Evolutionary conservation across 148 eudicot species (phyloP), one percentile per base, ranked within the genome.

Genomic region (Agrostemma githago): DNA sequence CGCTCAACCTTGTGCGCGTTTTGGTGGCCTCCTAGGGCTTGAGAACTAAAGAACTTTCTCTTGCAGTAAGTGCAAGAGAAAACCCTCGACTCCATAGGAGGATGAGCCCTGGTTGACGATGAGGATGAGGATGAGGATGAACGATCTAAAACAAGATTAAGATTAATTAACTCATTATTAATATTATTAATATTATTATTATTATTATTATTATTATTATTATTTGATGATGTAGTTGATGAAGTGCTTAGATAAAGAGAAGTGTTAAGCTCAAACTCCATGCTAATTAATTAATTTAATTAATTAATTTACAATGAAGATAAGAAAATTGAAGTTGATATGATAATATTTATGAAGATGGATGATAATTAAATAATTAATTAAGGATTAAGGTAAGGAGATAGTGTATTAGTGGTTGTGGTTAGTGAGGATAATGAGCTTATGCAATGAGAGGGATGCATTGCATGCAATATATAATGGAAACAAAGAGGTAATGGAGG

Each of bases 11-110:
- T 90, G 68, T 90, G 96, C 2, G 96, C 96, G 62, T 90, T 90
- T 71, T 90, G 96, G 78, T 90, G 96, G n/a, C 96, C 96, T 7
- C 92, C 92, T 38, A 90, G 85, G 1, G 96, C 96, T 80, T 90
- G 96, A 3, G 92, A 90, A 48, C 90, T 90, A 62, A 77, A 80
- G 46, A 90, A 90, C 74, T 85, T 90, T 16, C 92, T 88, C 37
- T 86, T 78, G 73, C 96, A 90, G 71, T 84, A 90, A 68, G 84
- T 87, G 81, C 92, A 88, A 4, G 96, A 84, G 66, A 88, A 90
- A 21, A 90, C 80, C 37, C 96, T 74, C 1, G 77, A 75, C 53
- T 82, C 85, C 2, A 43, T 58, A 0, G 81, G 81, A 72, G 84
- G 11, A 20, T 60, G 19, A 62, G 51, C 75, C 6, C 61, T 26